These are phyloP conservation scores for Flaveria sonorensis DNA, from an alignment of 129 eudicot genomes.

Conservation along the genomic window DNA sequence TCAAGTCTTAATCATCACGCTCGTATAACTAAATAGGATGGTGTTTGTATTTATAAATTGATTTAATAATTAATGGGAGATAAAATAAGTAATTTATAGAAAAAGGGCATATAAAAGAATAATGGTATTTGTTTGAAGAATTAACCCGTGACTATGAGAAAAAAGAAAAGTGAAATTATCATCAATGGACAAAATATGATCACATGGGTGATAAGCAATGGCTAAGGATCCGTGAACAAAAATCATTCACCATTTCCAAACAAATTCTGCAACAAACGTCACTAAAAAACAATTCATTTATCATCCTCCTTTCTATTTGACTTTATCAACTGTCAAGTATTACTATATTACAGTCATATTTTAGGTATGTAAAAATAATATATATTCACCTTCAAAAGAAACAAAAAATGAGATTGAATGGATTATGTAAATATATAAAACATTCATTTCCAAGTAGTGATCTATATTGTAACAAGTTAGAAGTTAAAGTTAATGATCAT, in stretches of 20 bases:
- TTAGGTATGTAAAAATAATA: too few species aligned
- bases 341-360: too few species aligned
- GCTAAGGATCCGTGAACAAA: constrained; percentile 35
- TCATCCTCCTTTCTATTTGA: constrained; percentile 19
- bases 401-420: too few species aligned
- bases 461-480: too few species aligned
- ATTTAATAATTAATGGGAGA: neutral
- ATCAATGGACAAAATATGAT: constrained; percentile 36
- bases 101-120: neutral
- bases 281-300: constrained; percentile 29
- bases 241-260: constrained; percentile 30
- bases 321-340: neutral
- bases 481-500: too few species aligned
- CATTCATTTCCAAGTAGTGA: too few species aligned
- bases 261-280: constrained; percentile 1
- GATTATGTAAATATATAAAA: too few species aligned
- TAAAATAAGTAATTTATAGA: neutral
- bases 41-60: neutral
- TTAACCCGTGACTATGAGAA: constrained; percentile 29
- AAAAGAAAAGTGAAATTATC: constrained; percentile 18
- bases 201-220: constrained; percentile 33
- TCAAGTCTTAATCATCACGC: too few species aligned
- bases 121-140: neutral
- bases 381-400: too few species aligned
- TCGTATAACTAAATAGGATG: too few species aligned